phyloP scores from a whole-genome alignment of 805 yeast species.

The Naumovozyma baii region DNA sequence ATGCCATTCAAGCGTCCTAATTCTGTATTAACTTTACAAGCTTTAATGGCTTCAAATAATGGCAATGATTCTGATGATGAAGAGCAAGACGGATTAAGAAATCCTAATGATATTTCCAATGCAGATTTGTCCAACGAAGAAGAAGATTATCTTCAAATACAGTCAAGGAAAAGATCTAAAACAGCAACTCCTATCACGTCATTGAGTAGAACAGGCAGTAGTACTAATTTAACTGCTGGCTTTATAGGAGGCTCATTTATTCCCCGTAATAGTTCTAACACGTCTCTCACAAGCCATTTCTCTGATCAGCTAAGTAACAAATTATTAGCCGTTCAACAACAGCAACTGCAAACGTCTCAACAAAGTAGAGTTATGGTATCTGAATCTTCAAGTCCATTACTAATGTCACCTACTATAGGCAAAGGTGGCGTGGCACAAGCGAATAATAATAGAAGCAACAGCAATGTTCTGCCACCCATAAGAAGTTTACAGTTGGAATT shows the following conservation, averaged over 20 bases:
- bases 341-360: constrained; percentile 1
- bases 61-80: constrained; percentile 11
- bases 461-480: constrained; percentile 21
- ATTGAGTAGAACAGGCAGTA: constrained; percentile 21
- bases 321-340: constrained; percentile 17
- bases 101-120: constrained; percentile 10
- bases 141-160: constrained; percentile 13
- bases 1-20: constrained; percentile 14
- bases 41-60: constrained; percentile 9
- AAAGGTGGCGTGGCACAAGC: too few species aligned
- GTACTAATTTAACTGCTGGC: constrained; percentile 9
- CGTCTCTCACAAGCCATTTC: constrained; percentile 4
- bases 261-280: neutral
- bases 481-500: constrained; percentile 27
- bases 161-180: constrained; percentile 22
- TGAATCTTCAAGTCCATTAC: constrained; percentile 5
- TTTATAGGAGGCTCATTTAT: constrained; percentile 1
- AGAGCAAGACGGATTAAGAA: constrained; percentile 5
- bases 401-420: constrained; percentile 6
- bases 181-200: constrained; percentile 20
- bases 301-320: constrained; percentile 14
- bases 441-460: neutral
- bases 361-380: constrained; percentile 4
- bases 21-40: constrained; percentile 18
- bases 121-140: constrained; percentile 7